These are phyloP conservation scores for Fusarium solani-melongenae DNA, from an alignment of 2,329 filamentous ascomycete genomes.

Conservation along the genomic window DNA sequence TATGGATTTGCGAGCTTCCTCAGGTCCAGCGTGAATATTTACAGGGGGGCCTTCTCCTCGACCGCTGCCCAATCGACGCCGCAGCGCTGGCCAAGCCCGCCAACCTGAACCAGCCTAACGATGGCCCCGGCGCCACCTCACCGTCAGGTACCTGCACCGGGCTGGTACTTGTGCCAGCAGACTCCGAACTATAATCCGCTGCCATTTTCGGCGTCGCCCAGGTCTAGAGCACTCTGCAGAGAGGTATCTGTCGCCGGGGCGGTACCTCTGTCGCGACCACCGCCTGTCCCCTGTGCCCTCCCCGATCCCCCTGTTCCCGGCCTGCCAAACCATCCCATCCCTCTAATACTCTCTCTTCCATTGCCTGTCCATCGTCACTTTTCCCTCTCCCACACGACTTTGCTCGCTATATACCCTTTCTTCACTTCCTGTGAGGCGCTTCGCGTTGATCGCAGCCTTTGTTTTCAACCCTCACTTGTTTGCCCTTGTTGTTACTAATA, in stretches of 20 bases:
- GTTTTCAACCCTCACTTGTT: conserved; percentile 17
- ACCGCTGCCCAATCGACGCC: conserved; percentile 28
- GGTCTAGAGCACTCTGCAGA: conserved; percentile 13
- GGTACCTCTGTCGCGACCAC: conserved; percentile 33
- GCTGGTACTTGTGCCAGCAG: conserved; percentile 23
- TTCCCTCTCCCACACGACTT: conserved; percentile 25
- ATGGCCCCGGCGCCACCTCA: conserved; percentile 28
- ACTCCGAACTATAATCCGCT: neutral
- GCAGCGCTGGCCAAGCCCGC: conserved; percentile 35
- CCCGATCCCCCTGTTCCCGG: conserved; percentile 36
- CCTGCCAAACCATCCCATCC: conserved; percentile 42
- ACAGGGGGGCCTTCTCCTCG: conserved; percentile 31
- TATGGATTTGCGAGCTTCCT: conserved; percentile 20
- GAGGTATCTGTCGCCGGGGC: conserved; percentile 28
- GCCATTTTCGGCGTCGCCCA: neutral
- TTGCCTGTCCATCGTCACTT: conserved; percentile 30
- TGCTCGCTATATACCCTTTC: conserved; percentile 25
- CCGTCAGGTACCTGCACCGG: conserved; percentile 35
- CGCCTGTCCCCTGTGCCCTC: conserved; percentile 29
- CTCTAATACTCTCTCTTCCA: conserved; percentile 39
- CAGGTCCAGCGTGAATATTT: conserved; percentile 28
- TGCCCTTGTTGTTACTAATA: conserved; percentile 35
- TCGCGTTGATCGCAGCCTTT: conserved; percentile 43
- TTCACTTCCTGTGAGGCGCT: conserved; percentile 33
- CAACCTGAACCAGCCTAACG: conserved; percentile 45